Conservation (phyloP, 2,329 filamentous ascomycete genomes). For the Monosporascus sp. region DNA sequence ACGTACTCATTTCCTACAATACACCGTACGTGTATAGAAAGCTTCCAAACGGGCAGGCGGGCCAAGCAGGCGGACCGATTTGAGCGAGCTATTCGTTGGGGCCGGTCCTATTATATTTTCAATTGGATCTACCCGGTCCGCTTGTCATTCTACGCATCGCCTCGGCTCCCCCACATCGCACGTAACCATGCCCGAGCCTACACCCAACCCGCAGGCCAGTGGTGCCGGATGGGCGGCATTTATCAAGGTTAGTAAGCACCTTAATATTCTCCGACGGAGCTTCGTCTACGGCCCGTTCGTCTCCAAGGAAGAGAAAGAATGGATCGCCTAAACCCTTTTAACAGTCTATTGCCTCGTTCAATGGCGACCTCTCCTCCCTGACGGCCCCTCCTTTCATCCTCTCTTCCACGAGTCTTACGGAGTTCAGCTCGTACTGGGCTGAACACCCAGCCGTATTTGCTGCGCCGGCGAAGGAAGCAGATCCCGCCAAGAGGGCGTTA, state of each 20-base stretch:
- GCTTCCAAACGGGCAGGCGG: too few relatives aligned
- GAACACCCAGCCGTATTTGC: slow-evolving; percentile 43
- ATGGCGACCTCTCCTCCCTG: slow-evolving; percentile 47
- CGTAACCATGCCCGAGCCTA: not conserved
- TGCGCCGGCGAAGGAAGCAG: slow-evolving; percentile 39
- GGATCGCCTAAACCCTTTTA: not conserved
- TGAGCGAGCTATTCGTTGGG: too few relatives aligned
- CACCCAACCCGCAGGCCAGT: slow-evolving; percentile 23
- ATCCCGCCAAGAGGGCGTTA: slow-evolving; percentile 37
- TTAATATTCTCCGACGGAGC: not conserved
- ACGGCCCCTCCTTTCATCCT: slow-evolving; percentile 47
- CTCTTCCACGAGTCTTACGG: slow-evolving; percentile 41
- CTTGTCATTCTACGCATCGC: too few relatives aligned
- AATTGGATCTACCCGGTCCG: too few relatives aligned
- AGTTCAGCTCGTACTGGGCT: slow-evolving; percentile 46
- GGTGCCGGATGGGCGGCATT: slow-evolving; percentile 28
- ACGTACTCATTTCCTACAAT: too few relatives aligned
- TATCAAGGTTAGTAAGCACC: slow-evolving; percentile 21
- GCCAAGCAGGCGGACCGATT: too few relatives aligned
- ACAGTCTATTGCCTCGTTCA: slow-evolving; percentile 32
- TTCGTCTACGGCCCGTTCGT: not conserved
- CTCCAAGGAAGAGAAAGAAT: slow-evolving; percentile 2
- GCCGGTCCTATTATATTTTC: too few relatives aligned
- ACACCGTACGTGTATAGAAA: too few relatives aligned
- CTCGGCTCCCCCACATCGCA: too few relatives aligned